Percentiles rank a stretch among this genome's conserved stretches.
phyloP scores from a whole-genome alignment of 257 asterid species.

The Gardenia jasminoides region DNA sequence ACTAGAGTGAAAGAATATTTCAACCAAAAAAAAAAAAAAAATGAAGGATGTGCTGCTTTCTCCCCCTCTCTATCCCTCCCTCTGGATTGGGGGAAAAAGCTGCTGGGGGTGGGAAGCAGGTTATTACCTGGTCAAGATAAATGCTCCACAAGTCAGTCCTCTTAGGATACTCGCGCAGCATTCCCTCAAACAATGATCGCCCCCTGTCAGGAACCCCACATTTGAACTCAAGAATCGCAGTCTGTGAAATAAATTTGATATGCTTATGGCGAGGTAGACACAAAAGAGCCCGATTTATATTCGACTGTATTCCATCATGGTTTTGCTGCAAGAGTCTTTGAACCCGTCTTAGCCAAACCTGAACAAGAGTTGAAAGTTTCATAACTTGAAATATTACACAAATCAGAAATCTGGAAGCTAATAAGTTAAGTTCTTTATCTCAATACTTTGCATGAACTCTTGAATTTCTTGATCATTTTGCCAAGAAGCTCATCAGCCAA shows the following conservation, averaged over 20 bases:
- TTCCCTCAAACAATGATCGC: slow-evolving; percentile 78
- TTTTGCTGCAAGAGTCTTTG: slow-evolving; percentile 55
- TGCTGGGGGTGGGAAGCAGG: neutral
- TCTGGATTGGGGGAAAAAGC: too few species aligned
- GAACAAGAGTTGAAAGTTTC: slow-evolving; percentile 9
- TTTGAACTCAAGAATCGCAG: slow-evolving; percentile 86
- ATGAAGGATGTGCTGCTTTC: neutral
- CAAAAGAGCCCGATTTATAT: slow-evolving; percentile 65
- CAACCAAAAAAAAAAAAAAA: neutral
- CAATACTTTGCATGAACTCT: slow-evolving; percentile 81
- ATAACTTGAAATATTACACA: too few species aligned
- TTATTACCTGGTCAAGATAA: slow-evolving; percentile 81
- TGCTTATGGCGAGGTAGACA: slow-evolving; percentile 78
- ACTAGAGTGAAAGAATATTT: neutral
- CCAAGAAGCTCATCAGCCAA: slow-evolving; percentile 71
- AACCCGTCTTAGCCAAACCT: slow-evolving; percentile 82
- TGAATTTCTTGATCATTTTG: slow-evolving; percentile 80
- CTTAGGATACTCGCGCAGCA: slow-evolving; percentile 86
- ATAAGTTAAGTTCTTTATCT: neutral
- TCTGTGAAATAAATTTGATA: slow-evolving; percentile 71
- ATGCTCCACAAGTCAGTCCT: slow-evolving; percentile 94
- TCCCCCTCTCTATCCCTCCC: neutral
- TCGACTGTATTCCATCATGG: slow-evolving; percentile 59
- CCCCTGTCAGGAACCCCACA: slow-evolving; percentile 89
- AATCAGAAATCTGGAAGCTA: too few species aligned